Evolutionary conservation across 768 basidiomycete genomes (phyloP).

Genomic region (Mycena leptocephala): DNA sequence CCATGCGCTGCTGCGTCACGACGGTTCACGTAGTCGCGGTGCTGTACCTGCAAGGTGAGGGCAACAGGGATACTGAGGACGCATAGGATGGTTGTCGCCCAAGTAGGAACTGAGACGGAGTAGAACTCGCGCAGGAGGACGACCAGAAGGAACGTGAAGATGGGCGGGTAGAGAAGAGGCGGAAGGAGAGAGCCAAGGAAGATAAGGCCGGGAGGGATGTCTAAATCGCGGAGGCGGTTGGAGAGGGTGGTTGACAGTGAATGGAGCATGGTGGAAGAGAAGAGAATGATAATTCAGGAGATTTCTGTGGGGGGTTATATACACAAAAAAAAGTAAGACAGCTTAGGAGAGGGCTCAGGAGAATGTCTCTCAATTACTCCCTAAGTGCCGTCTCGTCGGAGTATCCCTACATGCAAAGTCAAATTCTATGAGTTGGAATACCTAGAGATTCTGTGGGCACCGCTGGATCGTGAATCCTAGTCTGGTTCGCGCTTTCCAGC

Average conservation of each 20-base stretch:
- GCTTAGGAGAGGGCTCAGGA: not conserved
- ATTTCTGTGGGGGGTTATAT: not conserved
- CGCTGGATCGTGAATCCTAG: too few relatives aligned
- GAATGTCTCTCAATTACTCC: not conserved
- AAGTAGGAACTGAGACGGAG: not conserved
- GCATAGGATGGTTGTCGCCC: not conserved
- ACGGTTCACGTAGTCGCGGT: not conserved
- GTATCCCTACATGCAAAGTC: not conserved
- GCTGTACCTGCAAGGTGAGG: not conserved
- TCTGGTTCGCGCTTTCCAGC: too few relatives aligned
- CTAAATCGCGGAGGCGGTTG: not conserved
- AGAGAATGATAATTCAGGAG: not conserved
- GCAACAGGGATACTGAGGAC: not conserved
- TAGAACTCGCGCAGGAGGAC: not conserved
- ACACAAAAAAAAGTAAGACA: not conserved
- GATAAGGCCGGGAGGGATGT: not conserved
- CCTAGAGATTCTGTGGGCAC: too few relatives aligned
- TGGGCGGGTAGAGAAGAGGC: not conserved
- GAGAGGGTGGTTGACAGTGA: not conserved
- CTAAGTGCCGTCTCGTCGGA: not conserved
- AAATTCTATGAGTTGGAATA: too few relatives aligned
- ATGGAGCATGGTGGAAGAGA: not conserved
- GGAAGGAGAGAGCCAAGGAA: not conserved
- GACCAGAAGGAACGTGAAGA: not conserved
- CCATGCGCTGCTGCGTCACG: slow-evolving; percentile 5